Conservation (phyloP, 1,284 basidiomycete genomes). For the Phlebopus sp. region DNA sequence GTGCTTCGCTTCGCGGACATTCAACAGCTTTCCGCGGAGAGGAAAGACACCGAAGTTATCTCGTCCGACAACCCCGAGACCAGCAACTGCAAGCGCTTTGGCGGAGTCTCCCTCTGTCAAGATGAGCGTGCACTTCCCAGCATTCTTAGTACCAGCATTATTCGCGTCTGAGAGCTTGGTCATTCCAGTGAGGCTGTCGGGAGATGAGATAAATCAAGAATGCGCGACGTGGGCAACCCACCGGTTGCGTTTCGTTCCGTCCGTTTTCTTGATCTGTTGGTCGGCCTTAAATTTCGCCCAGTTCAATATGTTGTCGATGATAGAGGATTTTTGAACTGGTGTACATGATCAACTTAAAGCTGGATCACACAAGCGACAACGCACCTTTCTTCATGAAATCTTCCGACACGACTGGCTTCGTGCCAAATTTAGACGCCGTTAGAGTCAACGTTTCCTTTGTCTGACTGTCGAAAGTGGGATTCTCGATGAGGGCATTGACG, state of each 20-base stretch:
- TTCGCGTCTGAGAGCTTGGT: slow-evolving; percentile 97
- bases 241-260: slow-evolving; percentile 92
- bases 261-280: slow-evolving; percentile 93
- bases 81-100: slow-evolving; percentile 94
- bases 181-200: slow-evolving; percentile 79
- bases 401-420: slow-evolving; percentile 80
- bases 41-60: slow-evolving; percentile 99
- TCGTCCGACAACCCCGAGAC: slow-evolving; percentile 91
- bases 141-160: slow-evolving; percentile 88
- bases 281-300: slow-evolving; percentile 99
- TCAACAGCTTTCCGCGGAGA: slow-evolving; percentile 93
- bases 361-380: slow-evolving; percentile 17
- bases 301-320: slow-evolving; percentile 90
- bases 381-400: slow-evolving; percentile 95
- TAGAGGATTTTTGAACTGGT: slow-evolving; percentile 84
- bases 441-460: slow-evolving; percentile 97
- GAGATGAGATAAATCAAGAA: slow-evolving; percentile 4
- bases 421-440: slow-evolving; percentile 87
- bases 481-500: slow-evolving; percentile 95
- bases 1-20: slow-evolving; percentile 95
- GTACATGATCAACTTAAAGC: slow-evolving; percentile 10
- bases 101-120: slow-evolving; percentile 99
- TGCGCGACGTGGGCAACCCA: slow-evolving; percentile 30
- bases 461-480: slow-evolving; percentile 99
- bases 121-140: slow-evolving; percentile 89